Percentiles rank a stretch among this genome's conserved stretches.
Conservation (phyloP, 2,329 filamentous ascomycete species). For the Aureobasidium melanogenum region DNA sequence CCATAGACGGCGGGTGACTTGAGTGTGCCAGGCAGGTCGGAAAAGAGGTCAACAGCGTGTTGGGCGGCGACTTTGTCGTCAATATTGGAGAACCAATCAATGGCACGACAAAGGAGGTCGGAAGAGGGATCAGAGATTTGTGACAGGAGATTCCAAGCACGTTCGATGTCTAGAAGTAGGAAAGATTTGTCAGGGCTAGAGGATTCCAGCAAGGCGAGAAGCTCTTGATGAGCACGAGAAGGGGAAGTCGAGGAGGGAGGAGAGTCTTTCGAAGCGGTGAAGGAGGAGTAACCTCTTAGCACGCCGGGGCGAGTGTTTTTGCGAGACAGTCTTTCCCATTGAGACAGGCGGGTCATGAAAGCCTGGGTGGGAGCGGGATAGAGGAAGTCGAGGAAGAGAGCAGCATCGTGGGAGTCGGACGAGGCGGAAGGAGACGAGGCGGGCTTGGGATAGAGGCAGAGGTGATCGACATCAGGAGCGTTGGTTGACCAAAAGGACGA, state of each 20-base stretch:
- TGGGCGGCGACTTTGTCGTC: not conserved
- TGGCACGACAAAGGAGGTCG: not conserved
- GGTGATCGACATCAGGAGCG: slow-evolving; percentile 37
- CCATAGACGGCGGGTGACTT: slow-evolving; percentile 33
- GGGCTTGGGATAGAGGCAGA: slow-evolving; percentile 19
- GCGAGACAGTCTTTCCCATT: slow-evolving; percentile 2
- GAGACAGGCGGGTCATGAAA: slow-evolving; percentile 14
- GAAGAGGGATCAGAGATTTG: not conserved
- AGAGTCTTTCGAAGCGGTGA: not conserved
- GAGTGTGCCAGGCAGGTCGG: not conserved
- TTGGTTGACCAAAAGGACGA: slow-evolving; percentile 49
- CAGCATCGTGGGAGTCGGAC: not conserved
- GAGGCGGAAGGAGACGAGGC: not conserved
- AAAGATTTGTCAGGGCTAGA: not conserved
- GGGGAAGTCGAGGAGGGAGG: not conserved
- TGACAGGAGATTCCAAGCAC: not conserved
- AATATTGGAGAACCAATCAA: not conserved
- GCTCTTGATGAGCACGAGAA: not conserved
- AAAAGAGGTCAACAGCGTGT: slow-evolving; percentile 1
- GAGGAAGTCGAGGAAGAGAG: slow-evolving; percentile 37
- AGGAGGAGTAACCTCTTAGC: slow-evolving; percentile 13
- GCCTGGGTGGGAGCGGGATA: slow-evolving; percentile 38
- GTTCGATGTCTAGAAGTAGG: not conserved
- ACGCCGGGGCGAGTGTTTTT: not conserved
- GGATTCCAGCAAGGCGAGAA: not conserved